Conservation (phyloP, 2,329 filamentous ascomycete species). For the Exserohilum turcica region DNA sequence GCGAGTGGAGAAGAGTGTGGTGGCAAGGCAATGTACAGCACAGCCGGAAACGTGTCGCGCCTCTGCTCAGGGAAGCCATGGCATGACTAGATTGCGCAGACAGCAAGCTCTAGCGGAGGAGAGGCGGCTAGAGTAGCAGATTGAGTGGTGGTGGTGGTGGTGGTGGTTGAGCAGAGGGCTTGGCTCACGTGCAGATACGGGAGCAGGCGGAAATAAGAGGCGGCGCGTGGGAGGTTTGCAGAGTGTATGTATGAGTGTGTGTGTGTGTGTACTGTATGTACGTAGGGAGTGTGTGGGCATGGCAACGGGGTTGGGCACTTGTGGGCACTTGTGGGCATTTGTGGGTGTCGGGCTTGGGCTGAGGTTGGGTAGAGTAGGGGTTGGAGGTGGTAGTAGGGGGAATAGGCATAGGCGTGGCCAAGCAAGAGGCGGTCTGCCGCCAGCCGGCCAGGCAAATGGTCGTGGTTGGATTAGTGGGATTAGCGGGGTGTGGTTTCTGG, state of each 20-base stretch:
- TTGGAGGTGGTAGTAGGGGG: not conserved
- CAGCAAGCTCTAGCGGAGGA: conserved; percentile 12
- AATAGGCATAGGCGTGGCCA: conserved; percentile 2
- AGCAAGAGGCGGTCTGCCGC: conserved; percentile 18
- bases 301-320: conserved; percentile 34
- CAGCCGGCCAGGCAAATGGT: conserved; percentile 15
- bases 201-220: conserved; percentile 15
- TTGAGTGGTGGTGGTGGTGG: conserved; percentile 13
- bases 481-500: conserved; percentile 17
- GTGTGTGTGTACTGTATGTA: conserved; percentile 20
- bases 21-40: conserved; percentile 64
- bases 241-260: not conserved
- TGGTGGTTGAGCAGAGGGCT: conserved; percentile 17
- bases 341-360: conserved; percentile 23
- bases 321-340: too few species aligned
- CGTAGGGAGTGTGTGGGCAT: conserved; percentile 12
- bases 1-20: conserved; percentile 66
- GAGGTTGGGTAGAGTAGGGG: conserved; percentile 7
- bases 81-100: conserved; percentile 7
- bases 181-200: conserved; percentile 16
- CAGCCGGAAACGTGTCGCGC: conserved; percentile 68
- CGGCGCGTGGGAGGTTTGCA: not conserved
- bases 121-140: conserved; percentile 2
- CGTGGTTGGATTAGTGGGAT: too few species aligned
- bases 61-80: conserved; percentile 59